Evolutionary conservation across 768 basidiomycete species (phyloP).

Genomic region (Rhodotorula kratochvilovae): DNA sequence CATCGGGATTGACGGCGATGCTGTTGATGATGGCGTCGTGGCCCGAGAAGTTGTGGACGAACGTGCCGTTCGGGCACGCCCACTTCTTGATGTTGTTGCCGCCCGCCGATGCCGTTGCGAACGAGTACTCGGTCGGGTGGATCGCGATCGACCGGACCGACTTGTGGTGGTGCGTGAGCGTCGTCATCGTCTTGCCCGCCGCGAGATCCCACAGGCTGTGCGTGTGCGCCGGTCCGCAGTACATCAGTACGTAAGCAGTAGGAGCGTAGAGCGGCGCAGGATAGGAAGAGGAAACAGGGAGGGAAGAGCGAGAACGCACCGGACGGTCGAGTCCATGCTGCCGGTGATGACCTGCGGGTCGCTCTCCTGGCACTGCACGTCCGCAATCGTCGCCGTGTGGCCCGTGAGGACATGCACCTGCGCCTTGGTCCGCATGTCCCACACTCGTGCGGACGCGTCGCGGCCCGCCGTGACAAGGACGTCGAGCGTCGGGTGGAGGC

Average conservation of each 20-base stretch:
- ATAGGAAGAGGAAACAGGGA: background rate
- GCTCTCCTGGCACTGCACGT: conserved; percentile 91
- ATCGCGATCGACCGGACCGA: conserved; percentile 89
- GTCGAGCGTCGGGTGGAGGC: conserved; percentile 91
- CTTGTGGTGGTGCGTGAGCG: conserved; percentile 99
- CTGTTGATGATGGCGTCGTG: conserved; percentile 99
- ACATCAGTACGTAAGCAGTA: background rate
- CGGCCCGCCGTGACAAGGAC: conserved; percentile 90
- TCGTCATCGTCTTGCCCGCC: conserved; percentile 92
- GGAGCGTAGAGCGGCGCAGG: background rate
- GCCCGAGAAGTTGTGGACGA: conserved; percentile 93
- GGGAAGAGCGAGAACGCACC: conserved; percentile 53
- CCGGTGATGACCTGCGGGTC: conserved; percentile 98
- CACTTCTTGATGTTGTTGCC: conserved; percentile 99
- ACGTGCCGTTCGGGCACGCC: conserved; percentile 94
- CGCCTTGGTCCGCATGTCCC: conserved; percentile 99
- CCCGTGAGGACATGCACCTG: conserved; percentile 89
- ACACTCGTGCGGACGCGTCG: conserved; percentile 89
- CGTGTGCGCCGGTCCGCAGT: too few relatives aligned
- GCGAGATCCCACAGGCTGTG: conserved; percentile 90
- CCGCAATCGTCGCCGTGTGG: conserved; percentile 90
- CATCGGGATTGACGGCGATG: conserved; percentile 84
- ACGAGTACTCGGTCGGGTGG: conserved; percentile 93
- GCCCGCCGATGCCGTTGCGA: conserved; percentile 92
- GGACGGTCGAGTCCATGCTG: conserved; percentile 94